A percentile compares a stretch with the other conserved stretches of the same genome.
These are phyloP conservation scores for Leishmania martiniquensis DNA, from an alignment of 208 protist species.

Conservation along the genomic window DNA sequence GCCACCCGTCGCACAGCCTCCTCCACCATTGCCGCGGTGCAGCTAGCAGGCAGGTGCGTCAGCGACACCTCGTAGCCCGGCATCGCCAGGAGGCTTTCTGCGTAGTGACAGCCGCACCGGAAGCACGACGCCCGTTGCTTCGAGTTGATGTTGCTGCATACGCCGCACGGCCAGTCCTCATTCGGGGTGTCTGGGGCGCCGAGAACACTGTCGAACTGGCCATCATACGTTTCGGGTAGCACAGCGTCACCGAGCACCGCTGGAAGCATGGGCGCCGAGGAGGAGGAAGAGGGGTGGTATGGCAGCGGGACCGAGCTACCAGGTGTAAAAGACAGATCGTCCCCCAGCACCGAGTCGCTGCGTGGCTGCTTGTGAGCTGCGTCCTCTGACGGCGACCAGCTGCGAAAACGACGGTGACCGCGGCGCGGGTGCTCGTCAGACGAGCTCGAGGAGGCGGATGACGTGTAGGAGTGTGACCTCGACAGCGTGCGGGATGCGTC, in stretches of 20 bases:
- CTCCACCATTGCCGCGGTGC: constrained; percentile 28
- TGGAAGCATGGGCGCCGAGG: constrained; percentile 8
- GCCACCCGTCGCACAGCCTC: constrained; percentile 17
- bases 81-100: constrained; percentile 36
- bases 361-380: neutral
- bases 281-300: constrained; percentile 1
- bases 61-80: constrained; percentile 56
- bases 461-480: constrained; percentile 14
- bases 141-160: constrained; percentile 89
- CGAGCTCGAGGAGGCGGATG: neutral
- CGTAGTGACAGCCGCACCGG: constrained; percentile 58
- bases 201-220: neutral
- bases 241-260: constrained; percentile 12
- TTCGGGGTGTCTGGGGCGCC: constrained; percentile 26
- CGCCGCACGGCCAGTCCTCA: constrained; percentile 79
- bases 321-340: neutral
- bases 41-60: constrained; percentile 25
- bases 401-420: constrained; percentile 20
- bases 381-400: constrained; percentile 8
- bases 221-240: neutral
- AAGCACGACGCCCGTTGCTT: constrained; percentile 63
- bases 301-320: neutral
- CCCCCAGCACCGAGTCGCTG: constrained; percentile 18
- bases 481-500: constrained; percentile 15
- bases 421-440: constrained; percentile 3